Conservation (phyloP, 1,139 yeast species). For the Kodamaea ohmeri region DNA sequence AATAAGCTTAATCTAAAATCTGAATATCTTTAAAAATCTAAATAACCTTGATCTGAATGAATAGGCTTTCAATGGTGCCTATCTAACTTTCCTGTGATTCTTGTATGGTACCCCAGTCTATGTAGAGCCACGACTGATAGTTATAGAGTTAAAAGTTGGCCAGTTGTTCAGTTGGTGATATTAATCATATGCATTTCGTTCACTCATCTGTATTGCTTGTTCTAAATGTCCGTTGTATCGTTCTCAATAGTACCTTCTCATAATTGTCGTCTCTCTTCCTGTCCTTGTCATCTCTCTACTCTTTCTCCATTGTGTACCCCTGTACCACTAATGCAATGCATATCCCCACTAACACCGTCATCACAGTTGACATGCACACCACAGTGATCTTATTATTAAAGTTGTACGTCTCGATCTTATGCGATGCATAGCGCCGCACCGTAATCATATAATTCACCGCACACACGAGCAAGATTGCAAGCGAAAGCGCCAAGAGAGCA, state of each 20-base stretch:
- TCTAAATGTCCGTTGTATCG: background rate
- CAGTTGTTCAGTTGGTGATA: too few species aligned
- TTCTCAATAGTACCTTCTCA: background rate
- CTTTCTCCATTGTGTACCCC: constrained; percentile 28
- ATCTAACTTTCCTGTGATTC: too few species aligned
- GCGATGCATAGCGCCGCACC: constrained; percentile 43
- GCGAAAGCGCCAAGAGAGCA: constrained; percentile 39
- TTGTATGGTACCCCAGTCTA: too few species aligned
- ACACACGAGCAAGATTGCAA: constrained; percentile 40
- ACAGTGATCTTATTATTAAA: constrained; percentile 39
- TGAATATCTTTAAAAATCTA: too few species aligned
- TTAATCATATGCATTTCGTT: too few species aligned
- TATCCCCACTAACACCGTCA: constrained; percentile 42
- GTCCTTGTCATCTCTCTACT: background rate
- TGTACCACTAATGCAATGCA: constrained; percentile 43
- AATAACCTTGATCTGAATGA: too few species aligned
- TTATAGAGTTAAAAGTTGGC: too few species aligned
- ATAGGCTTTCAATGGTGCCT: too few species aligned
- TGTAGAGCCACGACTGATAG: too few species aligned
- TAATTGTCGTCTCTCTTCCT: background rate
- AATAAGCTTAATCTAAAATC: too few species aligned
- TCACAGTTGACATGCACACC: constrained; percentile 36
- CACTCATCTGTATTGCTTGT: too few species aligned
- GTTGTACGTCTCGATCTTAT: constrained; percentile 41
- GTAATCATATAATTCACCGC: constrained; percentile 47